Evolutionary conservation across 2,329 filamentous ascomycete species (phyloP).

Genomic region (Allantophomopsis lycopodina): DNA sequence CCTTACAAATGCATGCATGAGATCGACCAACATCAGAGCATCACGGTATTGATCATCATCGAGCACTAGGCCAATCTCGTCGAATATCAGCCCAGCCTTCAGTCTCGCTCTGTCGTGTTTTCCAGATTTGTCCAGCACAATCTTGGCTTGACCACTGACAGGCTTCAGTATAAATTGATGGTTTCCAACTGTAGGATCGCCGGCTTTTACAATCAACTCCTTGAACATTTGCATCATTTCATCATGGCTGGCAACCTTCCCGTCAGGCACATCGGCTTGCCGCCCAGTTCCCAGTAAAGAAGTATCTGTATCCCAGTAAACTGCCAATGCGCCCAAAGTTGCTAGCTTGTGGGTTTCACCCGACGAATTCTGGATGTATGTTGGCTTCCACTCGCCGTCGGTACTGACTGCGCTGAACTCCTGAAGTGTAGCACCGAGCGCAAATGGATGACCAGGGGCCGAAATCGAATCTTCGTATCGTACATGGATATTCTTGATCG

Average conservation of each 20-base stretch:
- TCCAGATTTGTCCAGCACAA: slow-evolving; percentile 90
- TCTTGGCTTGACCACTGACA: slow-evolving; percentile 85
- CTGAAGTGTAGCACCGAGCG: slow-evolving; percentile 79
- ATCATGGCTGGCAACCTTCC: slow-evolving; percentile 53
- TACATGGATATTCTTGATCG: slow-evolving; percentile 95
- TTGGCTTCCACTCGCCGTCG: slow-evolving; percentile 86
- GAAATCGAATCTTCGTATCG: slow-evolving; percentile 97
- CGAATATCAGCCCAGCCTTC: slow-evolving; percentile 84
- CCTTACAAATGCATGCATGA: slow-evolving; percentile 96
- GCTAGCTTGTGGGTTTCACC: slow-evolving; percentile 86
- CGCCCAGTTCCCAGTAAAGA: slow-evolving; percentile 70
- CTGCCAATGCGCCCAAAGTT: slow-evolving; percentile 73
- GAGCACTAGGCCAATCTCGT: slow-evolving; percentile 94
- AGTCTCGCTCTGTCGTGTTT: slow-evolving; percentile 67
- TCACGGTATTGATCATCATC: slow-evolving; percentile 97
- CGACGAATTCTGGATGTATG: slow-evolving; percentile 82
- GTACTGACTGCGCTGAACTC: slow-evolving; percentile 97
- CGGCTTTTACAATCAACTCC: slow-evolving; percentile 62
- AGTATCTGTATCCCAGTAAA: slow-evolving; percentile 98
- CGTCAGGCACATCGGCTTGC: slow-evolving; percentile 46
- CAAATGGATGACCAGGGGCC: slow-evolving; percentile 87
- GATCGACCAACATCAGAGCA: slow-evolving; percentile 91
- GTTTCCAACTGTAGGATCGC: slow-evolving; percentile 34
- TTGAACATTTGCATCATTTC: slow-evolving; percentile 69
- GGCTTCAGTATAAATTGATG: slow-evolving; percentile 95